Percentiles rank a stretch among this genome's conserved stretches.
These are phyloP conservation scores for Fusarium paranaense DNA, from an alignment of 2,329 filamentous ascomycete genomes.

Conservation along the genomic window DNA sequence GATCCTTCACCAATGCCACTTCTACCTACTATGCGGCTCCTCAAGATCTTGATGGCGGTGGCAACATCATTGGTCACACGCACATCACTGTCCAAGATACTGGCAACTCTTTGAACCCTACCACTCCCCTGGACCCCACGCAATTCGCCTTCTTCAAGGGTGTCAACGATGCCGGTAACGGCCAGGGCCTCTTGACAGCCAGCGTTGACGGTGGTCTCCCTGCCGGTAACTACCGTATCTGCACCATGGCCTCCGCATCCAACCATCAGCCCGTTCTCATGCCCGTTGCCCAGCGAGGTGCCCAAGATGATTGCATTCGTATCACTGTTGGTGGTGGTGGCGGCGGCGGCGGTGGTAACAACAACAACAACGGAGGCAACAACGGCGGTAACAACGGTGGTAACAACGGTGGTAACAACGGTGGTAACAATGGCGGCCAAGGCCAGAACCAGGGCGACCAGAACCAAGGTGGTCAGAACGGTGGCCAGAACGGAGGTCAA, in stretches of 20 bases:
- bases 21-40: constrained; percentile 72
- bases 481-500: constrained; percentile 7
- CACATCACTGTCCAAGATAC: constrained; percentile 70
- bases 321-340: constrained; percentile 61
- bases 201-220: constrained; percentile 69
- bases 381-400: constrained; percentile 18
- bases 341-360: constrained; percentile 33
- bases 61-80: constrained; percentile 68
- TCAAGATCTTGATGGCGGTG: constrained; percentile 61
- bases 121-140: constrained; percentile 62
- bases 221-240: constrained; percentile 72
- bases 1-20: constrained; percentile 71
- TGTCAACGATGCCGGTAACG: constrained; percentile 71
- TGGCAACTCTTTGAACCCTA: constrained; percentile 63
- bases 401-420: constrained; percentile 30
- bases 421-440: constrained; percentile 5
- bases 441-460: constrained; percentile 16
- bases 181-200: constrained; percentile 64
- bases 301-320: constrained; percentile 73
- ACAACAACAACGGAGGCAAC: constrained; percentile 29
- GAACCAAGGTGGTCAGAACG: background rate
- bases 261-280: constrained; percentile 76
- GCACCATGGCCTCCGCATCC: constrained; percentile 71
- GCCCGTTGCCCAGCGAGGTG: constrained; percentile 75
- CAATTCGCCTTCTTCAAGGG: constrained; percentile 75